A percentile compares a stretch with the other conserved stretches of the same genome.
These are phyloP conservation scores for Hypocrella siamensis DNA, from an alignment of 2,329 filamentous ascomycete species.

Conservation along the genomic window DNA sequence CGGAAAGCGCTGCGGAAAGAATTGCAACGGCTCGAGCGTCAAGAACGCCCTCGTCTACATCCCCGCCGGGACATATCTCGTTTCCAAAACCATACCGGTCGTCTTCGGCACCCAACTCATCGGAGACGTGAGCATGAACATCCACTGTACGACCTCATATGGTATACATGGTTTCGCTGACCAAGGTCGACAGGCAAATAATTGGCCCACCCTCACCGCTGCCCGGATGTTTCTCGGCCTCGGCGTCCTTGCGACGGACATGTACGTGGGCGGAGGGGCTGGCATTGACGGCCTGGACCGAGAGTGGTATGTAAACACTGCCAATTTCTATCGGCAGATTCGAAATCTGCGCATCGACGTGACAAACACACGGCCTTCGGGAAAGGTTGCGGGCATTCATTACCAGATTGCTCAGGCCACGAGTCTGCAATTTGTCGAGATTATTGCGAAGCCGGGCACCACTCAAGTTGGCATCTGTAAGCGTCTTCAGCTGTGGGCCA, in stretches of 20 bases:
- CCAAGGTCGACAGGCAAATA: no score
- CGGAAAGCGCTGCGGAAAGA: slow-evolving; percentile 17
- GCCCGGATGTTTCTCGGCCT: slow-evolving; percentile 35
- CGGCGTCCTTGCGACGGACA: slow-evolving; percentile 36
- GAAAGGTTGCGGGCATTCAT: slow-evolving; percentile 1
- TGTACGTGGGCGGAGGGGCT: slow-evolving; percentile 8
- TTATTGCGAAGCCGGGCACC: slow-evolving; percentile 8
- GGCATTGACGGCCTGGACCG: not conserved
- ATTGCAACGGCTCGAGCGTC: slow-evolving; percentile 15
- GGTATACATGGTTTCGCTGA: no score
- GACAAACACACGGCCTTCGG: no score
- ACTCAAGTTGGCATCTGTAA: not conserved
- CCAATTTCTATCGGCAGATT: slow-evolving; percentile 49
- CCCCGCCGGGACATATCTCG: slow-evolving; percentile 35
- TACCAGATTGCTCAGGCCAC: slow-evolving; percentile 49
- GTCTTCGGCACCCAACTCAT: slow-evolving; percentile 50
- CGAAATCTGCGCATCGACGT: slow-evolving; percentile 49
- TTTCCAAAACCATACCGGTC: slow-evolving; percentile 40
- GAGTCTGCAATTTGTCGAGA: slow-evolving; percentile 32
- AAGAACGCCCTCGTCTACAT: slow-evolving; percentile 12
- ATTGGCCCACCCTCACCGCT: slow-evolving; percentile 37
- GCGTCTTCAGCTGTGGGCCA: slow-evolving; percentile 16
- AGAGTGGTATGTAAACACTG: slow-evolving; percentile 17
- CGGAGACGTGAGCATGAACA: slow-evolving; percentile 6
- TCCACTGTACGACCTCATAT: no score